Evolutionary conservation across 257 asterid species (phyloP), one percentile per base, ranked within the genome.

Genomic region (Solanum clarkiae): DNA sequence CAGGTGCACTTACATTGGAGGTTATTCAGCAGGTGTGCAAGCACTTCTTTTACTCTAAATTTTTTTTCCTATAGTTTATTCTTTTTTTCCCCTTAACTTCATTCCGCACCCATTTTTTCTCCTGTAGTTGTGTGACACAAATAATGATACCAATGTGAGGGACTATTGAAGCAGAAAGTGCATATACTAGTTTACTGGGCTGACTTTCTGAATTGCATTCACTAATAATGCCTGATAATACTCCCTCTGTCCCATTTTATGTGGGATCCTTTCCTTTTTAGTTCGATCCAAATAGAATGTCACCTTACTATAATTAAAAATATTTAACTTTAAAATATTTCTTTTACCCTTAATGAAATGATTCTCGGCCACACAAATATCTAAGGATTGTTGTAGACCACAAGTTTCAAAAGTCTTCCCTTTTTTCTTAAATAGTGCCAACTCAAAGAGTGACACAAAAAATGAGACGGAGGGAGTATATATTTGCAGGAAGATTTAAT

Each of bases 1-100:
- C 95, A 10, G 95, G 94, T 40, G 86, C 93, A 79, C 98, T 96
- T 89, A 91, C 98, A 8, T 15, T 88, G 87, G 98, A 94, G 88
- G 84, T 88, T 79, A 89, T 92, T 86, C 94, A 94, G 80, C 92
- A 95, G 99, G 99, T 96, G 55, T 29, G 82, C 80, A 75, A 68
- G 81, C 68, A 77, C 60, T 45, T 59, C n/a, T 45, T 49, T 69
- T 26, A 86, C 16, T n/a, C 79, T 13, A 32, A 87, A 68, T 24
- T 66, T 81, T 66, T 81, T 59, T 65, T 55, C 84, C 56, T 20
- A 18, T 5, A 49, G 13, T 26, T 26, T 51, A 14, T 51, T 51
- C 65, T 8, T 8, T 49, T 24, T 49, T 24, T 15, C 10, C 22
- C n/a, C 36, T 47, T 6, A 15, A 53, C 49, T 49, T 75, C 45